phyloP scores from a whole-genome alignment of 2,329 filamentous ascomycete genomes.

The Ilyonectria mors-panacis region DNA sequence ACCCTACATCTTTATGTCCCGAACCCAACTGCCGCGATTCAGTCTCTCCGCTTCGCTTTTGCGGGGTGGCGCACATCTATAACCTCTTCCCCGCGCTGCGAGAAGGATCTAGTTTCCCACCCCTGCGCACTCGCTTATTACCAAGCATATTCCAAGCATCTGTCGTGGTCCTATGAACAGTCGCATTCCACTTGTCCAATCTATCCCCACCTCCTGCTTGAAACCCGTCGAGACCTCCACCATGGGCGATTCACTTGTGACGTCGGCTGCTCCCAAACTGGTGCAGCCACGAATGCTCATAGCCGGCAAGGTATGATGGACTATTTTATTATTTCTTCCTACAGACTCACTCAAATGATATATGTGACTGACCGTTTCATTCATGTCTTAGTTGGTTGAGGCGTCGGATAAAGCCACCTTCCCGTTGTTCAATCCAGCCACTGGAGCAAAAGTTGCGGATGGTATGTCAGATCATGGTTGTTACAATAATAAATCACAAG shows the following conservation, averaged over 20 bases:
- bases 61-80: slow-evolving; percentile 28
- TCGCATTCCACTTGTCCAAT: neutral
- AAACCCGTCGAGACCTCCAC: neutral
- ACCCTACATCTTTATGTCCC: slow-evolving; percentile 3
- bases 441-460: slow-evolving; percentile 32
- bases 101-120: neutral
- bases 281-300: slow-evolving; percentile 36
- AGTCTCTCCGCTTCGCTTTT: slow-evolving; percentile 20
- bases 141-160: slow-evolving; percentile 2
- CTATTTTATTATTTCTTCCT: neutral
- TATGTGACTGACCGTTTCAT: slow-evolving; percentile 2
- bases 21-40: slow-evolving; percentile 24
- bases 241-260: neutral
- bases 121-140: neutral
- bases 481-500: accelerated
- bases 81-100: slow-evolving; percentile 4
- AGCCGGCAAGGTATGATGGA: slow-evolving; percentile 33
- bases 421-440: slow-evolving; percentile 39
- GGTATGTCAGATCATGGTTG: slow-evolving; percentile 1
- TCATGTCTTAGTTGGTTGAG: slow-evolving; percentile 29
- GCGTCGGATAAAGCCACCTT: slow-evolving; percentile 39
- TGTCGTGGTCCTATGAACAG: neutral
- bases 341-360: neutral
- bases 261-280: neutral
- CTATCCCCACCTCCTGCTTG: no score